Evolutionary conservation across 1,284 basidiomycete species (phyloP).

Genomic region (Meira nashicola): DNA sequence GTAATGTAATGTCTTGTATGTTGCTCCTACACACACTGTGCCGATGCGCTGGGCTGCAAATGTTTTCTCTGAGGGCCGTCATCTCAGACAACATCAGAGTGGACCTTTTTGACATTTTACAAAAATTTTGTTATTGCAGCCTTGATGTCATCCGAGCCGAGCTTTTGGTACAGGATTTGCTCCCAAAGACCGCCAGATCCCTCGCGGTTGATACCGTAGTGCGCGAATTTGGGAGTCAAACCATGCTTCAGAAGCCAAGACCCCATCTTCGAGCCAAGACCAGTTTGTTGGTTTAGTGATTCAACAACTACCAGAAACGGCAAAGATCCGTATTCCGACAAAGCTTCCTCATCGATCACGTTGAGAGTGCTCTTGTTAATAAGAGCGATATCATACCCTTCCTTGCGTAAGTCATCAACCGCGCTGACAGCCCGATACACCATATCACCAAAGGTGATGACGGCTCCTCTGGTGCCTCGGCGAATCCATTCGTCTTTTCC

Average conservation of each 20-base stretch:
- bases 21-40: no score
- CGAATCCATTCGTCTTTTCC: constrained; percentile 72
- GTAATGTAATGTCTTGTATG: no score
- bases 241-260: constrained; percentile 75
- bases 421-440: constrained; percentile 74
- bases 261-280: constrained; percentile 70
- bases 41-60: no score
- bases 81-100: no score
- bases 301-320: constrained; percentile 76
- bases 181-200: constrained; percentile 76
- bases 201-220: constrained; percentile 71
- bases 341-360: constrained; percentile 70
- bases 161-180: constrained; percentile 51
- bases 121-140: constrained; percentile 18
- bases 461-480: constrained; percentile 68
- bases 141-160: constrained; percentile 25
- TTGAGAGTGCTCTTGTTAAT: constrained; percentile 78
- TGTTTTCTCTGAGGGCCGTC: no score
- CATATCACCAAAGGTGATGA: constrained; percentile 64
- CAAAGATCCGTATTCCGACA: constrained; percentile 67
- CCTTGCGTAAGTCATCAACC: constrained; percentile 65
- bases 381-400: constrained; percentile 71
- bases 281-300: constrained; percentile 79
- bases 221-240: constrained; percentile 71
- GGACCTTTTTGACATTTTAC: no score